Evolutionary conservation across 1,284 basidiomycete species (phyloP).

Genomic region (Ustilago hordei): DNA sequence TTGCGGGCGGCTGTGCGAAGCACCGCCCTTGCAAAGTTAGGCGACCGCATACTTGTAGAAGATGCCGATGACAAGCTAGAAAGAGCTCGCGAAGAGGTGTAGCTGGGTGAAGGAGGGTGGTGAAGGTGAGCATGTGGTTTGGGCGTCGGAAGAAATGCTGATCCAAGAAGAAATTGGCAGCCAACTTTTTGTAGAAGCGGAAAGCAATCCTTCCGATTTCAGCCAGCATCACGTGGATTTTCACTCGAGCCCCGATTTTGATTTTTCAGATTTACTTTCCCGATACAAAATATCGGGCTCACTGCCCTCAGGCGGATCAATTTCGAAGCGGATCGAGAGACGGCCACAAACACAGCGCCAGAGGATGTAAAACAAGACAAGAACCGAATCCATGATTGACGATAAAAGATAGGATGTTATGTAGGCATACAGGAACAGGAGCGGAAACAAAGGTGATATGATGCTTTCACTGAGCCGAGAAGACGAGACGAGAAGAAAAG

Average conservation of each 20-base stretch:
- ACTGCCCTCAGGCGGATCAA: no score
- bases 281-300: background rate
- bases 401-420: constrained; percentile 5
- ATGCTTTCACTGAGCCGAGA: background rate
- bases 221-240: constrained; percentile 32
- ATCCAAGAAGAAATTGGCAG: constrained; percentile 24
- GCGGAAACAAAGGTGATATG: background rate
- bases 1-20: constrained; percentile 20
- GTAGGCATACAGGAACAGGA: constrained; percentile 9
- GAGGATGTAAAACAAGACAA: background rate
- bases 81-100: background rate
- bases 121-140: background rate
- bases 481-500: constrained; percentile 5
- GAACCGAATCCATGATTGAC: constrained; percentile 10
- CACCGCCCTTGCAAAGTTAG: constrained; percentile 31
- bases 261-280: background rate
- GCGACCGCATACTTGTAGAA: constrained; percentile 32
- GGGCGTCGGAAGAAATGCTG: constrained; percentile 10
- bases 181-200: constrained; percentile 4
- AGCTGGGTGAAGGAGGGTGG: no score
- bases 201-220: constrained; percentile 17
- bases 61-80: background rate
- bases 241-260: constrained; percentile 4
- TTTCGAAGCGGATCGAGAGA: no score
- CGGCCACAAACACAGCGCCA: background rate